Conservation (phyloP, 75 land plant species). For the Pinus tabuliformis region DNA sequence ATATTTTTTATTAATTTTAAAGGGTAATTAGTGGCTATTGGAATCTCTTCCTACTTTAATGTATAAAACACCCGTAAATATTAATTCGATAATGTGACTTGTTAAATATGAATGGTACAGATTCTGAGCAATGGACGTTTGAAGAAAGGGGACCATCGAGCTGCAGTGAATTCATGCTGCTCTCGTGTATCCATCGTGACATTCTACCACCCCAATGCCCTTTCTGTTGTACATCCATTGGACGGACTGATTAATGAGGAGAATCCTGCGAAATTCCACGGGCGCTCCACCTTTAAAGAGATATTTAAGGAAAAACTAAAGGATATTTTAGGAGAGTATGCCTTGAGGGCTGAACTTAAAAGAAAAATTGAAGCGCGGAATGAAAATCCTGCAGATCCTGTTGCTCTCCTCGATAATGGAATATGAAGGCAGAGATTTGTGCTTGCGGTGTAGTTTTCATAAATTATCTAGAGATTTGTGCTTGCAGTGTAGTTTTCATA, state of each 20-base stretch:
- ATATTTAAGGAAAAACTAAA: constrained; percentile 56
- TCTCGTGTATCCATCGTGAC: constrained; percentile 60
- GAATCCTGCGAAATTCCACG: constrained; percentile 26
- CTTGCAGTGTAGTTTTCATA: no score
- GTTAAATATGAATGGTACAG: constrained; percentile 14
- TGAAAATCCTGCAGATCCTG: no score
- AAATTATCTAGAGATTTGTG: no score
- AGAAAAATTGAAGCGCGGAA: no score
- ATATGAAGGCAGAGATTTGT: no score
- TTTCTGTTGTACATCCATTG: constrained; percentile 48
- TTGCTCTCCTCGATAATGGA: no score
- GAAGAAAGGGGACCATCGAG: constrained; percentile 69
- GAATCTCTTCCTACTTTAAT: no score
- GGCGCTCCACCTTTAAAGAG: constrained; percentile 22
- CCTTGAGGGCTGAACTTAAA: neutral
- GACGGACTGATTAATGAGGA: constrained; percentile 53
- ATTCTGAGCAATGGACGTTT: constrained; percentile 65
- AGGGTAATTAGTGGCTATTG: no score
- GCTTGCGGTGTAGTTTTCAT: no score
- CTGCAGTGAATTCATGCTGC: constrained; percentile 65
- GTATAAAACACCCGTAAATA: no score
- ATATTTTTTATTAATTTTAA: no score
- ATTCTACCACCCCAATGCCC: constrained; percentile 58
- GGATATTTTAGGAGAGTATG: constrained; percentile 41
- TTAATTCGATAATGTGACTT: no score